Evolutionary conservation across 164 flowering plant species (phyloP).

Genomic region (Dillenia turbinata): DNA sequence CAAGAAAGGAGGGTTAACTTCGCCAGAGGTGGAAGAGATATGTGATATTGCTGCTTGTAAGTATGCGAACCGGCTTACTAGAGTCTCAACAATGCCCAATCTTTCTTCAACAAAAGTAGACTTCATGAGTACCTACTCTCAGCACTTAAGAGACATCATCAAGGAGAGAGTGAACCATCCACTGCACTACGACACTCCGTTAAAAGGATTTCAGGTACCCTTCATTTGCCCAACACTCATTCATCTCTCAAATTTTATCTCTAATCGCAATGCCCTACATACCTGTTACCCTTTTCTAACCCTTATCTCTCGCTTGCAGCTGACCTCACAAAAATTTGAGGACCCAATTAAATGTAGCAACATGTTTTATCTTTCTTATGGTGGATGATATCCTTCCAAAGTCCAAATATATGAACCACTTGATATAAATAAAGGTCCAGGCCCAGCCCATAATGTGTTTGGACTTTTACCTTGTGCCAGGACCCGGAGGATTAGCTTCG

Average conservation of each 20-base stretch:
- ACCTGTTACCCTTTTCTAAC: neutral
- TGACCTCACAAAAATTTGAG: too few species aligned
- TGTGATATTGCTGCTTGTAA: slow-evolving; percentile 71
- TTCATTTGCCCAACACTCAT: neutral
- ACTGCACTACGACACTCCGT: slow-evolving; percentile 67
- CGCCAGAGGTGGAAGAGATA: slow-evolving; percentile 74
- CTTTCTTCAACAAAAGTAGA: slow-evolving; percentile 47
- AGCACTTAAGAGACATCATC: slow-evolving; percentile 74
- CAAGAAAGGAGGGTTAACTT: slow-evolving; percentile 67
- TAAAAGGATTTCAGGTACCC: slow-evolving; percentile 76
- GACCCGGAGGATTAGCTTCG: too few species aligned
- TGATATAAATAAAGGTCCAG: too few species aligned
- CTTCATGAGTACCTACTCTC: slow-evolving; percentile 72
- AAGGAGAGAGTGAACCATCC: slow-evolving; percentile 85
- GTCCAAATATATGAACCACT: too few species aligned
- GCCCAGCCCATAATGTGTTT: too few species aligned
- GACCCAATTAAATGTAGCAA: too few species aligned
- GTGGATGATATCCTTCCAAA: too few species aligned
- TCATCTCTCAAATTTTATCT: neutral
- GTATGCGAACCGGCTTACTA: slow-evolving; percentile 56
- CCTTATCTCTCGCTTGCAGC: neutral
- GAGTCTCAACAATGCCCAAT: slow-evolving; percentile 34
- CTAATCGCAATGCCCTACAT: neutral
- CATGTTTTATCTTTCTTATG: too few species aligned
- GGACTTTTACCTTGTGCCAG: too few species aligned